phyloP scores from a whole-genome alignment of 257 asterid genomes.

The Primulina huaijiensis region DNA sequence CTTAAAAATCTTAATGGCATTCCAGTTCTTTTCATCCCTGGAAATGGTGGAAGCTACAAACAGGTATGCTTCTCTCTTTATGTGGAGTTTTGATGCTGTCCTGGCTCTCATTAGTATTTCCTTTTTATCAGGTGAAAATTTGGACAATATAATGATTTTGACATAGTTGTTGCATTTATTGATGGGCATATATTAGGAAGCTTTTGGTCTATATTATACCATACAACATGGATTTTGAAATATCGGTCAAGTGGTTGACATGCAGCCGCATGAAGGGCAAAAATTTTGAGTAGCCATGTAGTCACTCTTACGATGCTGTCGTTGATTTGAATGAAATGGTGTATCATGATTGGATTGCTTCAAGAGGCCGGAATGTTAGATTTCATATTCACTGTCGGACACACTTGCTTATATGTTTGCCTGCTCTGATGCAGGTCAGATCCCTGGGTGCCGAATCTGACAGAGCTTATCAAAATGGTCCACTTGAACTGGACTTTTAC shows the following conservation, averaged over 20 bases:
- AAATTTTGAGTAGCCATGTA: not conserved
- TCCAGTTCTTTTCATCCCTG: constrained; percentile 96
- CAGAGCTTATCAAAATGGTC: constrained; percentile 92
- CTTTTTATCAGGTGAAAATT: not conserved
- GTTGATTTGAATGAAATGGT: constrained; percentile 9
- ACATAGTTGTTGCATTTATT: not conserved
- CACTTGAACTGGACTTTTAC: constrained; percentile 58
- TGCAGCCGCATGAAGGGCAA: not conserved
- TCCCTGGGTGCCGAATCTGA: constrained; percentile 92
- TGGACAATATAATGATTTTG: constrained; percentile 13
- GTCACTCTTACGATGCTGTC: constrained; percentile 12
- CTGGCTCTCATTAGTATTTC: constrained; percentile 10
- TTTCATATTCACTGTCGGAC: constrained; percentile 11
- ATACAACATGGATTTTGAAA: not conserved
- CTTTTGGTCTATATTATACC: not conserved
- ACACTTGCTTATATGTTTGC: constrained; percentile 23
- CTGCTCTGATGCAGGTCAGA: constrained; percentile 59
- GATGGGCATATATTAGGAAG: not conserved
- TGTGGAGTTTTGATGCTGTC: not conserved
- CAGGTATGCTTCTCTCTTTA: constrained; percentile 57
- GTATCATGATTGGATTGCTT: constrained; percentile 17
- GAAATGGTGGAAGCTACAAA: constrained; percentile 98
- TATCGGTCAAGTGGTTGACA: not conserved
- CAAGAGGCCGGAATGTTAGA: constrained; percentile 18
- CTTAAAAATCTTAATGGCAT: constrained; percentile 70